phyloP scores from a whole-genome alignment of 305 asterid species.

The Euphrasia arctica region DNA sequence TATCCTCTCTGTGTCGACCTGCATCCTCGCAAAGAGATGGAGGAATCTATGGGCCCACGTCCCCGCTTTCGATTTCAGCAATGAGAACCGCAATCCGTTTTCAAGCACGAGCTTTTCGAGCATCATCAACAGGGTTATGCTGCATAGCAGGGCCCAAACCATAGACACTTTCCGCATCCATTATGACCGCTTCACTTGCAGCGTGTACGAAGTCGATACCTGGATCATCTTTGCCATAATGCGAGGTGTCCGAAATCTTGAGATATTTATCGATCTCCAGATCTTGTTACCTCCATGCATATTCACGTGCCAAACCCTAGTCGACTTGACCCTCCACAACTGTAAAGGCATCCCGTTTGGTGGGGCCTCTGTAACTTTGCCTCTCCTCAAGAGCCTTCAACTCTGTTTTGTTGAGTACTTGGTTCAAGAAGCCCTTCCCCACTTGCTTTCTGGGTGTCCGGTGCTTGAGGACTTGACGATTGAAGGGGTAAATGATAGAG shows the following conservation, averaged over 20 bases:
- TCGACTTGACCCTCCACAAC: neutral
- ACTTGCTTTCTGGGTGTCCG: conserved; percentile 10
- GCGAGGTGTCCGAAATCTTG: neutral
- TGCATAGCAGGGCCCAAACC: neutral
- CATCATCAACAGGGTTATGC: conserved; percentile 3
- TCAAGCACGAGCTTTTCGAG: conserved; percentile 3
- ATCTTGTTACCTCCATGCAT: neutral
- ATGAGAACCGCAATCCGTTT: neutral
- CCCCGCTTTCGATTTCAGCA: conserved; percentile 10
- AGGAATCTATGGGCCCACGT: conserved; percentile 2
- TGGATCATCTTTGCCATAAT: neutral
- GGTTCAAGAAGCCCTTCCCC: neutral
- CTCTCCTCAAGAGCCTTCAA: conserved; percentile 1
- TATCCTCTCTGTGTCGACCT: neutral
- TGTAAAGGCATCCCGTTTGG: neutral
- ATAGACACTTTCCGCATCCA: neutral
- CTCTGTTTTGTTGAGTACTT: neutral
- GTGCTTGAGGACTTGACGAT: conserved; percentile 5
- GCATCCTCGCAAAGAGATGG: conserved; percentile 1
- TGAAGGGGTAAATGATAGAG: neutral
- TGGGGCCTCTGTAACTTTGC: neutral
- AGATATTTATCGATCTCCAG: neutral
- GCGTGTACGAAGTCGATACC: neutral
- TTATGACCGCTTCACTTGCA: neutral
- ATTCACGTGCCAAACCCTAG: conserved; percentile 7